Conservation (phyloP, 2,329 filamentous ascomycete species). For the Scedosporium minutisporum region DNA sequence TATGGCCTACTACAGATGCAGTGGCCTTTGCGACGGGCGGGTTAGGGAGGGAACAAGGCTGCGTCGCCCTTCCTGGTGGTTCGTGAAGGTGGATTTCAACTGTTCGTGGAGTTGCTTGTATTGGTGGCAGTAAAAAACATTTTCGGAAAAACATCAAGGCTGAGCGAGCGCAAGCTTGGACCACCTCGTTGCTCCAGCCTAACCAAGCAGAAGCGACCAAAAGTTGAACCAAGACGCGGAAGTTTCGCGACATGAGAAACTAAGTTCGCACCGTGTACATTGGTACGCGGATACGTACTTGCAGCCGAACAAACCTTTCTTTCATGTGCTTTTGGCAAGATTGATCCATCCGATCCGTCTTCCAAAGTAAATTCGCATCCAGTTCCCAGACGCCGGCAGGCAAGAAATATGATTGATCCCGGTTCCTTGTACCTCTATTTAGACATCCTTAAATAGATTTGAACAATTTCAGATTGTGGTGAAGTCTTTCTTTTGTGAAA, state of each 20-base stretch:
- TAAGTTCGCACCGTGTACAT: too few species aligned
- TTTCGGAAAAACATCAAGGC: slow-evolving; percentile 3
- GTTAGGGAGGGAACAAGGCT: neutral
- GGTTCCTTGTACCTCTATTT: too few species aligned
- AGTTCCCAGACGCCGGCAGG: neutral
- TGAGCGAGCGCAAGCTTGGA: slow-evolving; percentile 3
- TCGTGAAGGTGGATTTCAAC: neutral
- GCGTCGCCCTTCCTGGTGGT: neutral
- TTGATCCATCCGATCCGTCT: too few species aligned
- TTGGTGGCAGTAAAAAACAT: neutral
- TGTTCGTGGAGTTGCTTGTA: neutral
- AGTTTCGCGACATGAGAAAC: slow-evolving; percentile 7
- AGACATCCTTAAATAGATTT: too few species aligned
- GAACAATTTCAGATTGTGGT: neutral
- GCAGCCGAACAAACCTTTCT: neutral
- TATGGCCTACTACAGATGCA: neutral
- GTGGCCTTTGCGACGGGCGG: neutral
- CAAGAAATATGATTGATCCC: too few species aligned
- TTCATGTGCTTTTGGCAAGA: neutral
- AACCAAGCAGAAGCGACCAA: neutral
- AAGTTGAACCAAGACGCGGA: slow-evolving; percentile 9
- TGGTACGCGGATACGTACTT: too few species aligned
- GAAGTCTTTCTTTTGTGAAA: neutral
- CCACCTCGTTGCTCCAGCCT: neutral
- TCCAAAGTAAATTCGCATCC: too few species aligned